phyloP scores from a whole-genome alignment of 352 stramenopile genomes.

The Pythium periplocum region DNA sequence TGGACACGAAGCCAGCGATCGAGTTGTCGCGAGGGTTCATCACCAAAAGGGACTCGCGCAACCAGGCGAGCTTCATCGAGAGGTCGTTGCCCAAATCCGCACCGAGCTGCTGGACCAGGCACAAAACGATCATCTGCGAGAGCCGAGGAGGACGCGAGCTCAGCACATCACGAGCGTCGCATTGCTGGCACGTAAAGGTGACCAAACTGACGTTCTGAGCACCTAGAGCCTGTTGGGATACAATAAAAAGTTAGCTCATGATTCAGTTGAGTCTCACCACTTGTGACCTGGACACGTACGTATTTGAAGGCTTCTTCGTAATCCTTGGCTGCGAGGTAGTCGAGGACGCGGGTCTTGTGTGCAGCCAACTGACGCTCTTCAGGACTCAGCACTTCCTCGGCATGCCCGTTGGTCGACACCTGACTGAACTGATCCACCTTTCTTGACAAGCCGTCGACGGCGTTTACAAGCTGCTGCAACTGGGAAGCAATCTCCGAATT shows the following conservation, averaged over 20 bases:
- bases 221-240: constrained; percentile 37
- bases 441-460: constrained; percentile 50
- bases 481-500: constrained; percentile 58
- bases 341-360: constrained; percentile 48
- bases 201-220: constrained; percentile 76
- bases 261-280: neutral
- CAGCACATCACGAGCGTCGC: constrained; percentile 56
- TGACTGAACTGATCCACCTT: constrained; percentile 57
- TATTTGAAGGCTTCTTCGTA: constrained; percentile 83
- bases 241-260: constrained; percentile 6
- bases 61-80: constrained; percentile 65
- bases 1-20: constrained; percentile 73
- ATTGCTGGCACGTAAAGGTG: constrained; percentile 60
- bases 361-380: constrained; percentile 55
- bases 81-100: constrained; percentile 62
- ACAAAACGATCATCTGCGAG: constrained; percentile 83
- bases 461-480: constrained; percentile 55
- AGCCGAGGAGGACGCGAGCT: constrained; percentile 62
- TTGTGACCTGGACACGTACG: constrained; percentile 9
- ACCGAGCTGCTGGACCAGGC: constrained; percentile 78
- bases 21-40: constrained; percentile 70
- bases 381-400: constrained; percentile 16
- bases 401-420: constrained; percentile 18
- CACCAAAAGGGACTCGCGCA: constrained; percentile 76
- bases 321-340: constrained; percentile 44